A percentile compares a stretch with the other conserved stretches of the same genome.
These are phyloP conservation scores for Cercophora samala DNA, from an alignment of 495 filamentous ascomycete genomes.

Conservation along the genomic window DNA sequence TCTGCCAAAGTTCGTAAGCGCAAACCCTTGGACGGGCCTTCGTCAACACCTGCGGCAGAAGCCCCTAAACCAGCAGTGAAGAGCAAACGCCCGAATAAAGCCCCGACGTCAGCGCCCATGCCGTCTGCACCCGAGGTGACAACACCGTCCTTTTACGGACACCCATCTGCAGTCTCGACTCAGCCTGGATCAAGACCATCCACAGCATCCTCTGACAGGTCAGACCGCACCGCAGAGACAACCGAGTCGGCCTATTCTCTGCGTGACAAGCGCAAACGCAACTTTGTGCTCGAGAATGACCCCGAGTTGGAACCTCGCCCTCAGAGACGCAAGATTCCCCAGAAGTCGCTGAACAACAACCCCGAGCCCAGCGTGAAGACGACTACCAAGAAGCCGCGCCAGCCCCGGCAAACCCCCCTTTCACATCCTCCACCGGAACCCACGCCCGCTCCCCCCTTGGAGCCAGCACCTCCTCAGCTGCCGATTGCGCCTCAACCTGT, in stretches of 20 bases:
- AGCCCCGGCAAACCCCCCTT: not conserved
- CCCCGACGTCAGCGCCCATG: constrained; percentile 10
- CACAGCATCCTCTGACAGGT: constrained; percentile 32
- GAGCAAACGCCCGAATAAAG: not conserved
- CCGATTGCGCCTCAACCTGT: constrained; percentile 23
- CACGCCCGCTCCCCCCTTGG: not conserved
- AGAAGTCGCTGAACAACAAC: constrained; percentile 17
- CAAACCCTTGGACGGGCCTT: not conserved
- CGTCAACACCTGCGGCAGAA: not conserved
- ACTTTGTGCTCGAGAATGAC: constrained; percentile 38
- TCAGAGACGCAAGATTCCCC: constrained; percentile 24
- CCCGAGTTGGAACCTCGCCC: constrained; percentile 29
- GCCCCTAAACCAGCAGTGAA: not conserved
- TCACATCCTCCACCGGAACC: not conserved
- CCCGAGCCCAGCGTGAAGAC: not conserved
- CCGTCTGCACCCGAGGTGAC: constrained; percentile 27
- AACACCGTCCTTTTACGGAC: constrained; percentile 31
- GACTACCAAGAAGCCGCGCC: not conserved
- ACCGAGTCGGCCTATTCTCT: constrained; percentile 37
- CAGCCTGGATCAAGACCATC: constrained; percentile 34
- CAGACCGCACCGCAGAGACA: constrained; percentile 30
- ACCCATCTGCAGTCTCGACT: constrained; percentile 20
- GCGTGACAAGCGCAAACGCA: constrained; percentile 38
- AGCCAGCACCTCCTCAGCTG: constrained; percentile 6
- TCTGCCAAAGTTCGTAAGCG: constrained; percentile 26